Conservation (phyloP, 2,329 filamentous ascomycete species). For the Coniella vitis region DNA sequence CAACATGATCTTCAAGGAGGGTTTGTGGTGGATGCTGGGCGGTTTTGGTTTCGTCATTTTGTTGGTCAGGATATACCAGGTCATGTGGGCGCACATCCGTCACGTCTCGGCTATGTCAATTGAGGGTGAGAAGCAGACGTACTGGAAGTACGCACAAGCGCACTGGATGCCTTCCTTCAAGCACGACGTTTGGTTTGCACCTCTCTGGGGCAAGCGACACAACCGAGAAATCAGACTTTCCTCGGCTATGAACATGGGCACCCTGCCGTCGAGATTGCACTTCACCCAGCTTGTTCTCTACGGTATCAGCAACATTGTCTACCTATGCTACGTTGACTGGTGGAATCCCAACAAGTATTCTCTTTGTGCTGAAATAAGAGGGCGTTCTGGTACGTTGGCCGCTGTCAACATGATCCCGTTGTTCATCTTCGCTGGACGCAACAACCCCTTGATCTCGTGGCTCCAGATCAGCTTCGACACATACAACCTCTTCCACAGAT, state of each 20-base stretch:
- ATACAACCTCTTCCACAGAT: slow-evolving; percentile 84
- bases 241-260: slow-evolving; percentile 44
- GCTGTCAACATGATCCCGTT: slow-evolving; percentile 89
- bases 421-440: slow-evolving; percentile 80
- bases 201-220: slow-evolving; percentile 58
- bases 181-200: slow-evolving; percentile 56
- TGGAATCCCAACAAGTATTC: slow-evolving; percentile 49
- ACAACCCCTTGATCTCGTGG: slow-evolving; percentile 81
- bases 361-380: slow-evolving; percentile 74
- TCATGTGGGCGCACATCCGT: slow-evolving; percentile 49
- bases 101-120: slow-evolving; percentile 53
- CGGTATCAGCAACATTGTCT: slow-evolving; percentile 53
- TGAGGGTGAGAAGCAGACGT: slow-evolving; percentile 45
- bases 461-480: slow-evolving; percentile 91
- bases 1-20: slow-evolving; percentile 51
- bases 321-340: slow-evolving; percentile 58
- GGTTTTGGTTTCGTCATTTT: slow-evolving; percentile 48
- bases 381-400: slow-evolving; percentile 76
- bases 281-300: slow-evolving; percentile 50
- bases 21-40: slow-evolving; percentile 55
- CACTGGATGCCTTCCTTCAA: slow-evolving; percentile 56
- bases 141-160: slow-evolving; percentile 53
- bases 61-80: slow-evolving; percentile 44
- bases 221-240: slow-evolving; percentile 45
- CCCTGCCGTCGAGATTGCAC: slow-evolving; percentile 59